phyloP scores from a whole-genome alignment of 1,284 basidiomycete genomes.

The Marasmius fiardii region DNA sequence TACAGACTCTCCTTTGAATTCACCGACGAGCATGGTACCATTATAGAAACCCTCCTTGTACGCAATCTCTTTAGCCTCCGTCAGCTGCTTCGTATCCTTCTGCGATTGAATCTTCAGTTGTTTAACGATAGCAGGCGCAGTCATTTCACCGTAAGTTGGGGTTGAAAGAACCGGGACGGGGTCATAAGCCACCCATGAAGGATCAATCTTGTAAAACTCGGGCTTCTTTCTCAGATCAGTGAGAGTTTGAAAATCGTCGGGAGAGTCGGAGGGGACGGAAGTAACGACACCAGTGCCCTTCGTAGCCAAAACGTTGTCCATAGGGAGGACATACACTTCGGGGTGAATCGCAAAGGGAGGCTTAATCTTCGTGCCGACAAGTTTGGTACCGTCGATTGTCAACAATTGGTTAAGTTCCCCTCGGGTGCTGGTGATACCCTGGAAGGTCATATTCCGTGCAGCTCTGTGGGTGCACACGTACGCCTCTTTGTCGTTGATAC shows the following conservation, averaged over 20 bases:
- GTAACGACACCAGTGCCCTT: slow-evolving; percentile 99
- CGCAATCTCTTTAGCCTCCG: slow-evolving; percentile 95
- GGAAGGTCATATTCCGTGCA: slow-evolving; percentile 97
- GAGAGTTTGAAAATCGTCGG: slow-evolving; percentile 92
- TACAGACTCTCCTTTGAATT: slow-evolving; percentile 85
- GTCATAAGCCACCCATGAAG: slow-evolving; percentile 84
- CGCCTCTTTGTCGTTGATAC: slow-evolving; percentile 83
- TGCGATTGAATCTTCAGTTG: slow-evolving; percentile 95
- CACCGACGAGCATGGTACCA: slow-evolving; percentile 87
- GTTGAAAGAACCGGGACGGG: slow-evolving; percentile 89
- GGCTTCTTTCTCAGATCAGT: slow-evolving; percentile 96
- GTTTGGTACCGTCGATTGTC: slow-evolving; percentile 74
- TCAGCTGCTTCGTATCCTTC: slow-evolving; percentile 90
- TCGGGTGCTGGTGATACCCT: slow-evolving; percentile 72
- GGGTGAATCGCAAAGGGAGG: slow-evolving; percentile 84
- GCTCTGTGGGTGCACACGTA: slow-evolving; percentile 90
- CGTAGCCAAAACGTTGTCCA: slow-evolving; percentile 95
- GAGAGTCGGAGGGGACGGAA: slow-evolving; percentile 97
- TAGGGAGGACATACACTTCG: slow-evolving; percentile 94
- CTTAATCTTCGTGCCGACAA: slow-evolving; percentile 90
- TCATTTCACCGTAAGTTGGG: slow-evolving; percentile 89
- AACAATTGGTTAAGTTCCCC: slow-evolving; percentile 73
- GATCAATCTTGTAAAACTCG: slow-evolving; percentile 94
- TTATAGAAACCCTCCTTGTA: slow-evolving; percentile 99
- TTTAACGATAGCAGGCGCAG: slow-evolving; percentile 85